Base-by-base conservation (phyloP, 345 rosid species). In the Ceriops zippeliana region DNA sequence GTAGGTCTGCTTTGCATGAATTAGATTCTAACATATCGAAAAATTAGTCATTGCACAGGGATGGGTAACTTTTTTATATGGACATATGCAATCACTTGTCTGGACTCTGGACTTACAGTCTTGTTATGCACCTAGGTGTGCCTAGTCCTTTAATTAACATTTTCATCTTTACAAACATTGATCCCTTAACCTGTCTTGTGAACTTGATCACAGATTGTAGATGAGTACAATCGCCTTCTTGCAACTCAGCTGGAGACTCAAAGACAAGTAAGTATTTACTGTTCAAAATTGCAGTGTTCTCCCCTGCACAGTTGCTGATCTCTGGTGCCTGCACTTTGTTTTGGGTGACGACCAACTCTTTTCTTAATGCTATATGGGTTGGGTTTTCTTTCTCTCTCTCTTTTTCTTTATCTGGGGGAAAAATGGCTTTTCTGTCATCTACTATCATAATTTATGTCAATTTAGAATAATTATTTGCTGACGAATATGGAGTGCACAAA, bases 191-290 rank as follows among this genome's bases (percentile, higher is more conserved):
- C 54, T 73, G 31, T 70, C 64, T 46, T 57, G 35, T 10, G 0
- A 71, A 19, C 61, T 72, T 46, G 67, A 69, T 22, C 34, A 71
- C 86, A 91, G 97, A 90, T 86, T 75, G 91, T 85, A 5, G 82
- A 84, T 27, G 96, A 91, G 83, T 91, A 90, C 81, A 91, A 86
- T 74, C 89, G 69, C 75, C 96, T 91, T 78, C 90, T 92, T 72
- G 90, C 98, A 38, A 88, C 83, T 67, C 93, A 95, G 76, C 69
- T 90, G 72, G 87, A 84, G 76, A 80, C 73, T 68, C 97, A 90
- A 68, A 86, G 99, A 84, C 95, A 91, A 77, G 99, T 89, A 75
- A 76, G 88, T 67, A 42, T 42, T 15, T 42, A 17, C 19, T 32
- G 52, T 35, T 20, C 54, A n/a, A 52, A 27, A 68, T 56, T 49